Conservation (phyloP, 2,329 filamentous ascomycete species). For the Verticillium longisporum region DNA sequence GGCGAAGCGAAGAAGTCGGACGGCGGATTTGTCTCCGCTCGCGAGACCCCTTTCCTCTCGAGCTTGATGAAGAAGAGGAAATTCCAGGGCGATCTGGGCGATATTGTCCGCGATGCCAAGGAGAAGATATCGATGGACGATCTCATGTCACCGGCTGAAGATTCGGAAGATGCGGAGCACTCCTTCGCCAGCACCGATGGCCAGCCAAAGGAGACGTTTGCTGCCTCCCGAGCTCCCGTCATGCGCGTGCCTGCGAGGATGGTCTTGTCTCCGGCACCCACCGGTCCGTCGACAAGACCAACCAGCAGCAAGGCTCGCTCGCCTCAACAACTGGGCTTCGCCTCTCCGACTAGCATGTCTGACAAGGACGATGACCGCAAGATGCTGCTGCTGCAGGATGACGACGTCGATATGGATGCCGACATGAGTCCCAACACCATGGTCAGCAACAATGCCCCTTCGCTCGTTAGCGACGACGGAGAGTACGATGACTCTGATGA, state of each 20-base stretch:
- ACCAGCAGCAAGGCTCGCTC: conserved; percentile 50
- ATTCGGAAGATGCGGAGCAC: conserved; percentile 44
- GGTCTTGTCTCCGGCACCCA: conserved; percentile 41
- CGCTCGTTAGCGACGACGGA: conserved; percentile 73
- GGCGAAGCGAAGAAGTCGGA: conserved; percentile 9
- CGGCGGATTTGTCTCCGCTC: conserved; percentile 42
- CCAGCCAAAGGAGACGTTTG: conserved; percentile 4
- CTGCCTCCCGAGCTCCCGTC: conserved; percentile 26
- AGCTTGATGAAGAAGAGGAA: conserved; percentile 56
- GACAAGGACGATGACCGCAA: conserved; percentile 17
- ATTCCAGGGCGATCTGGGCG: conserved; percentile 51
- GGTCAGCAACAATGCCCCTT: conserved; percentile 70
- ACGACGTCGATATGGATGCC: conserved; percentile 49
- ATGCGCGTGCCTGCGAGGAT: conserved; percentile 55
- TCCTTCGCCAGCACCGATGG: conserved; percentile 8
- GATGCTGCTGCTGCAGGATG: conserved; percentile 29
- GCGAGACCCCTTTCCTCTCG: conserved; percentile 61
- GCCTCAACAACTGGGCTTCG: conserved; percentile 31
- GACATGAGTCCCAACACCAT: conserved; percentile 64
- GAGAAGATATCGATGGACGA: conserved; percentile 44
- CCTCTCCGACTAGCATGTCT: conserved; percentile 21
- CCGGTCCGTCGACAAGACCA: conserved; percentile 35
- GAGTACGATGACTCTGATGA: conserved; percentile 71
- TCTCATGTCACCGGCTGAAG: conserved; percentile 42
- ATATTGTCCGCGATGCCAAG: conserved; percentile 54